These are phyloP conservation scores for Harringtonia aguacate DNA, from an alignment of 2,329 filamentous ascomycete species.

Conservation along the genomic window DNA sequence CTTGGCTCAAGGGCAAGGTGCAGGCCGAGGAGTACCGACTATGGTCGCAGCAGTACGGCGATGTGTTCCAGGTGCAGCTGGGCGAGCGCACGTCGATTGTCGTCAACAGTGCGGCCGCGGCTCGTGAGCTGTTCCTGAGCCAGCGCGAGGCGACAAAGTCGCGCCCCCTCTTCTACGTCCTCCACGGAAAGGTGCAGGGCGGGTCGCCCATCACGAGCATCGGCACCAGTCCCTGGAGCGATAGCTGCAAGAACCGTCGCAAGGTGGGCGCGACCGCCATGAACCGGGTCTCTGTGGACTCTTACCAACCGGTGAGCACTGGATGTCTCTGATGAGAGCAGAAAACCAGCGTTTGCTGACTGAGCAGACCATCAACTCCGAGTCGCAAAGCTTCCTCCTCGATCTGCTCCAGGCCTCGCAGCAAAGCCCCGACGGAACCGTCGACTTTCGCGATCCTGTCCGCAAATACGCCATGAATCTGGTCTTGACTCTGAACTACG, in stretches of 20 bases:
- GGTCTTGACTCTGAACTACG: conserved; percentile 67
- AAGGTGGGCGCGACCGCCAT: conserved; percentile 71
- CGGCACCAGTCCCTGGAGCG: conserved; percentile 74
- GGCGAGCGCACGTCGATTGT: conserved; percentile 62
- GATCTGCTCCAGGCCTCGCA: conserved; percentile 56
- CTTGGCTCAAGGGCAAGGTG: no score
- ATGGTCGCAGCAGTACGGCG: conserved; percentile 50
- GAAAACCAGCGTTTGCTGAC: no score
- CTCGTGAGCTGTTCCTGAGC: conserved; percentile 64
- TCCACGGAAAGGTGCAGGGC: conserved; percentile 69
- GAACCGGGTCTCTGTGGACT: conserved; percentile 57
- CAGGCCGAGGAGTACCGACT: not conserved
- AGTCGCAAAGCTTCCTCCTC: conserved; percentile 58
- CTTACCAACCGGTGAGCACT: conserved; percentile 33
- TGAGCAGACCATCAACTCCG: conserved; percentile 68
- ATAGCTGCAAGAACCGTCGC: conserved; percentile 63
- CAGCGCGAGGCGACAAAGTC: conserved; percentile 70
- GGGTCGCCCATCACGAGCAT: conserved; percentile 55
- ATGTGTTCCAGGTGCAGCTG: conserved; percentile 55
- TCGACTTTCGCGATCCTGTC: conserved; percentile 64
- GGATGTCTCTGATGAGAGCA: no score
- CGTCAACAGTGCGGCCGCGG: conserved; percentile 66
- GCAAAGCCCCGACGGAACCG: conserved; percentile 25
- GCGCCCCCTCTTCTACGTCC: conserved; percentile 67
- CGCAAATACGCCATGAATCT: conserved; percentile 68